phyloP scores from a whole-genome alignment of 108 stramenopile genomes.

The Cyclostephanos tholiformis region DNA sequence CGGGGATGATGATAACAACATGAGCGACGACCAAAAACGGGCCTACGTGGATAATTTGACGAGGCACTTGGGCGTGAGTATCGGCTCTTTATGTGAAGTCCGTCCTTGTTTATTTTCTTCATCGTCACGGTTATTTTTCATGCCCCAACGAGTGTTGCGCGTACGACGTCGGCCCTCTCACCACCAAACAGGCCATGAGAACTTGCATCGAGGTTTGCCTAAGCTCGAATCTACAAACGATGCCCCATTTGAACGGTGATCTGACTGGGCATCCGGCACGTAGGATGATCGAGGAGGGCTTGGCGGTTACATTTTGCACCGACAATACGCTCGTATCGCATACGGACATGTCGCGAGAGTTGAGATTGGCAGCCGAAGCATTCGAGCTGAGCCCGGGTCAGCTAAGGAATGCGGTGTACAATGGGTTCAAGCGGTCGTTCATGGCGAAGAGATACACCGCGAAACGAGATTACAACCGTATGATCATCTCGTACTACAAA shows the following conservation, averaged over 20 bases:
- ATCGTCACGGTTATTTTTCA: background rate
- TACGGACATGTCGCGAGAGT: conserved; percentile 34
- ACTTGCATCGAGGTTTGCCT: conserved; percentile 48
- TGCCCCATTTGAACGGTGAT: conserved; percentile 40
- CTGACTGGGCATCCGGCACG: conserved; percentile 37
- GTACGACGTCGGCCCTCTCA: background rate
- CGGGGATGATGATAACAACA: conserved; percentile 12
- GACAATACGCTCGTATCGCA: conserved; percentile 38
- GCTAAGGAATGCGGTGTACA: conserved; percentile 33
- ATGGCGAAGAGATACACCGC: conserved; percentile 36
- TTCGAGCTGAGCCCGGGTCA: conserved; percentile 40
- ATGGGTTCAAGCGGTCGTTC: conserved; percentile 48
- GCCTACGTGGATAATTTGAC: conserved; percentile 40
- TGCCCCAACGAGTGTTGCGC: background rate
- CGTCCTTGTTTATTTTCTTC: background rate
- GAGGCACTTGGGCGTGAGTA: conserved; percentile 35
- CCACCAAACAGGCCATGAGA: conserved; percentile 22
- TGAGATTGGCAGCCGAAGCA: conserved; percentile 34
- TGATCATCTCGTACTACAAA: conserved; percentile 45
- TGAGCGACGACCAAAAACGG: conserved; percentile 35
- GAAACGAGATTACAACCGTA: conserved; percentile 40
- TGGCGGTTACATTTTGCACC: conserved; percentile 44
- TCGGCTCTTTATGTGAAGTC: background rate
- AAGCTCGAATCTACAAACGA: conserved; percentile 44
- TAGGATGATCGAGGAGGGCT: conserved; percentile 44